Base-by-base conservation (phyloP, 1,139 yeast genomes). In the Geotrichum citri-aurantii region DNA sequence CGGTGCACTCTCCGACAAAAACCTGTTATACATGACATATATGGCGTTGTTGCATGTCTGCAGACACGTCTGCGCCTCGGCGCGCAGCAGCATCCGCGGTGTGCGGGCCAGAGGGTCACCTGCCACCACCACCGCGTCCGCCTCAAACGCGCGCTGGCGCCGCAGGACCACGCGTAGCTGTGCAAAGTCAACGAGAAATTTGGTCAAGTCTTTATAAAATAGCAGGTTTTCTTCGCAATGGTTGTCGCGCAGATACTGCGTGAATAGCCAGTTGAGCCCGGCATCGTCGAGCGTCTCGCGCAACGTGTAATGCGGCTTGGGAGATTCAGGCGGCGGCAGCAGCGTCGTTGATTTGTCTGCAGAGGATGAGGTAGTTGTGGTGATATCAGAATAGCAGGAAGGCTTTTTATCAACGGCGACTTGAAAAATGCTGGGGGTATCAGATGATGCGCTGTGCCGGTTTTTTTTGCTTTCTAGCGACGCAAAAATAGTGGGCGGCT, bases 201-300 rank as follows among this genome's bases (percentile, higher is more conserved):
- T 77, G 51, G 75, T 74, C 53, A 88, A 76, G 59, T 84, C 88
- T 51, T 79, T 71, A 68, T 83, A 88, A 14, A 88, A 91, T 64
- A 85, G 84, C 23, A 90, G 72, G 65, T 89, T 90, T 68, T 92
- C 98, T 3, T 79, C 80, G 69, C 96, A 89, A 62, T 78, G 80
- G 58, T 84, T 87, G 19, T 77, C 78, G 52, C 79, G 82, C 57
- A 91, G 73, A 68, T 88, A 90, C 26, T 76, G 75, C 59, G 82
- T 78, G 71, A 92, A 90, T 12, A 90, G 73, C 63, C 83, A 81
- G 55, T 86, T 77, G 73, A 86, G 73, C 0, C 96, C 98, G 0
- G 97, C 96, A 68, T 92, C 97, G 3, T 73, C 73, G 17, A 91
- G 69, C 3, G 88, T 78, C 11, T 77, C 75, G 47, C 75, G 72